phyloP scores from a whole-genome alignment of 768 basidiomycete genomes.

The Lactarius pseudohatsudake region DNA sequence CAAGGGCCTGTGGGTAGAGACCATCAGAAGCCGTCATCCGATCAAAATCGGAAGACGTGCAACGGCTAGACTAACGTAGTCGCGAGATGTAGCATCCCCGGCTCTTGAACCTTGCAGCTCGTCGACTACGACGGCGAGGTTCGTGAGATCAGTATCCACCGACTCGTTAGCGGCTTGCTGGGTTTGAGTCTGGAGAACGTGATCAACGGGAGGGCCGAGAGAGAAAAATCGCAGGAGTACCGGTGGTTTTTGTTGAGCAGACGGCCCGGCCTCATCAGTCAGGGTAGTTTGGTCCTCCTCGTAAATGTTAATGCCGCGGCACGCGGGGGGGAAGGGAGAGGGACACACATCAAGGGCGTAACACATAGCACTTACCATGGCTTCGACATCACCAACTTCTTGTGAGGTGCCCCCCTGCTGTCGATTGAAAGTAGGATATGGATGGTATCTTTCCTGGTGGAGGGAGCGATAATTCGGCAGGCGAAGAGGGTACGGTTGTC shows the following conservation, averaged over 20 bases:
- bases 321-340: neutral
- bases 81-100: constrained; percentile 3
- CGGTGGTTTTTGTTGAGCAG: constrained; percentile 4
- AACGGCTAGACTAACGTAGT: constrained; percentile 3
- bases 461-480: constrained; percentile 29
- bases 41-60: constrained; percentile 13
- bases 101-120: constrained; percentile 11
- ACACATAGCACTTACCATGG: neutral
- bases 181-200: neutral
- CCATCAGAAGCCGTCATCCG: constrained; percentile 7
- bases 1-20: constrained; percentile 6
- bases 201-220: neutral
- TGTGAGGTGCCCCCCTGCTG: constrained; percentile 11
- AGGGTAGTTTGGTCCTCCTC: neutral
- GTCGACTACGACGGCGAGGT: constrained; percentile 18
- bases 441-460: constrained; percentile 27
- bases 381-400: constrained; percentile 12
- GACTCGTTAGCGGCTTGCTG: constrained; percentile 1
- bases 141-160: constrained; percentile 3
- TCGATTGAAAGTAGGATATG: constrained; percentile 27
- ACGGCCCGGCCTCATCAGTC: neutral
- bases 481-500: constrained; percentile 25
- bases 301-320: neutral
- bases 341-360: neutral
- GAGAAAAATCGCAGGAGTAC: neutral